Base-by-base conservation (phyloP, 2,329 filamentous ascomycete genomes). In the Colletotrichum kahawae region DNA sequence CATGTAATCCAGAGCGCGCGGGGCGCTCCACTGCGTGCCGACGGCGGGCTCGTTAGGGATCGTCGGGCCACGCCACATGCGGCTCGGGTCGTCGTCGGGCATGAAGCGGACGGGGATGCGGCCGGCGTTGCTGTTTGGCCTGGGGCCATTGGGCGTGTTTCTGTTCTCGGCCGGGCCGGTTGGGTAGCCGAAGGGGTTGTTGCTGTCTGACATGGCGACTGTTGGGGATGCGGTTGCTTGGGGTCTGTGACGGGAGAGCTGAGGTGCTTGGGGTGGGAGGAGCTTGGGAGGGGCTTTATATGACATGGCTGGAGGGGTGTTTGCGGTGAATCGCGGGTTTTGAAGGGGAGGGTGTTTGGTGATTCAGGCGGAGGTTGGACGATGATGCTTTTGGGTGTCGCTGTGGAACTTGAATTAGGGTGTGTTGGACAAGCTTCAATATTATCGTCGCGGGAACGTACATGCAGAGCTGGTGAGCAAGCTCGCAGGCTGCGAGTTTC, bases 221-320 rank as follows among this genome's bases (percentile, higher is more conserved):
- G 9, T 43, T 43, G 38, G n/a, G 18, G 38, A 43, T 43, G 38
- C 10, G 6, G 18, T 48, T 48, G 38, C 5, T 12, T 48, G 38
- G 38, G 12, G 18, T 48, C 18, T 48, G 6, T n/a, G 38, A n/a
- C 18, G 38, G n/a, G 38, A 0, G 18, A 12, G 2, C 0, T 12
- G 38, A 0, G 38, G 38, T 7, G 38, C 18, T n/a, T 9, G 5
- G 6, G 38, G 38, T n/a, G 38, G 38, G 5, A 9, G 38, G 5
- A 9, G 38, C 18, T 9, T 12, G 18, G 38, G 18, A 48, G 38
- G 38, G 9, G 5, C 38, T 48, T 48, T 48, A 48, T 48, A 48
- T 48, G 38, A 7, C 38, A 48, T 48, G 38, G 5, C 38, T 10
- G 38, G 18, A 0, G 0, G 0, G 38, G 38, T n/a, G 38, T n/a